Conservation (phyloP, 2,329 filamentous ascomycete genomes). For the Colletotrichum spaethianum region DNA sequence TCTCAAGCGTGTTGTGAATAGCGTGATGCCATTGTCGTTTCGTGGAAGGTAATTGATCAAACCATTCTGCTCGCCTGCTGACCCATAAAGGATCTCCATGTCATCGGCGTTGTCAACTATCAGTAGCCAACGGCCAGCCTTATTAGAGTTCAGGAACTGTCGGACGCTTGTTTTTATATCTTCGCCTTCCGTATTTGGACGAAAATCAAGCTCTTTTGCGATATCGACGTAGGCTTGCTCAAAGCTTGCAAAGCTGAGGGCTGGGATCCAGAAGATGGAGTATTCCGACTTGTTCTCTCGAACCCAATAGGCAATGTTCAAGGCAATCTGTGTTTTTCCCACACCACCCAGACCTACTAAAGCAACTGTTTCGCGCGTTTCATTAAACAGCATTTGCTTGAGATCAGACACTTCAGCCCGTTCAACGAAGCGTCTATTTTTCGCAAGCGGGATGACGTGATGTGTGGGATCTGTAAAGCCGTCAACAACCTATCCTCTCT, state of each 20-base stretch:
- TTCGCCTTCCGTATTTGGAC: conserved; percentile 62
- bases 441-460: conserved; percentile 32
- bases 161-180: conserved; percentile 75
- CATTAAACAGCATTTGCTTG: conserved; percentile 45
- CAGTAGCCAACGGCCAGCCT: conserved; percentile 53
- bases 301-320: conserved; percentile 55
- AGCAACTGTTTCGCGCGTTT: conserved; percentile 43
- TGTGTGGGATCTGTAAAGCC: neutral
- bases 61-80: conserved; percentile 27
- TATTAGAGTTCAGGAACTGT: conserved; percentile 44
- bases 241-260: conserved; percentile 50
- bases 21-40: conserved; percentile 47
- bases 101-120: conserved; percentile 58
- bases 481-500: too few relatives aligned
- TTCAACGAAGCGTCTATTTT: conserved; percentile 47
- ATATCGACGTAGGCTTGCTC: conserved; percentile 53
- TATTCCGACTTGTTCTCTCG: conserved; percentile 49
- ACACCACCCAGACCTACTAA: conserved; percentile 54
- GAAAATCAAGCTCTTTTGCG: conserved; percentile 47
- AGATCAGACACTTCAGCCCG: conserved; percentile 43
- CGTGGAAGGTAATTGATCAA: conserved; percentile 49
- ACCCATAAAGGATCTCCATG: conserved; percentile 44
- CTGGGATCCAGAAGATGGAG: conserved; percentile 57
- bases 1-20: conserved; percentile 53
- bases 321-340: conserved; percentile 55